Conservation (phyloP, 2,329 filamentous ascomycete species). For the Fusarium xyrophilum region DNA sequence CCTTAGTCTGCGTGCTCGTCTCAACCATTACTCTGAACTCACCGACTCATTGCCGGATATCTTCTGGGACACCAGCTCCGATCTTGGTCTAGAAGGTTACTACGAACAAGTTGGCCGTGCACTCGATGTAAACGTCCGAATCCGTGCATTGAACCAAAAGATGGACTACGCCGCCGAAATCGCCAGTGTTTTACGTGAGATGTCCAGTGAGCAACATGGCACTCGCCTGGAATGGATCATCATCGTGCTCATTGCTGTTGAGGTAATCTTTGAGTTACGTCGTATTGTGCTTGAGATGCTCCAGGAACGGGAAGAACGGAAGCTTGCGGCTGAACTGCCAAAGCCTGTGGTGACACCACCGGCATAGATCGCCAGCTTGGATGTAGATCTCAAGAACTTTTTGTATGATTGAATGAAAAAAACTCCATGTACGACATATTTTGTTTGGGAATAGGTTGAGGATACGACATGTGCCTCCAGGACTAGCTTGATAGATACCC, state of each 20-base stretch:
- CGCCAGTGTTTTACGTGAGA: conserved; percentile 84
- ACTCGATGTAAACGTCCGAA: conserved; percentile 88
- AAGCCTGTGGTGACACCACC: background rate
- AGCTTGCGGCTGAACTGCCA: conserved; percentile 31
- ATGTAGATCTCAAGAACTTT: background rate
- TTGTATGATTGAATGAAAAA: conserved; percentile 21
- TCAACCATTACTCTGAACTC: conserved; percentile 96
- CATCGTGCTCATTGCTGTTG: conserved; percentile 89
- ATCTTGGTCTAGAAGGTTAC: conserved; percentile 89
- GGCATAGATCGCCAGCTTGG: background rate
- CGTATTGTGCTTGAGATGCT: conserved; percentile 71
- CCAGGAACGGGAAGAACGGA: conserved; percentile 50
- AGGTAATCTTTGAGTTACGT: conserved; percentile 86
- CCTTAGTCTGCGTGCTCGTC: conserved; percentile 83
- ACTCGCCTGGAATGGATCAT: conserved; percentile 94
- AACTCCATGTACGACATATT: background rate
- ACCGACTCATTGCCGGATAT: conserved; percentile 95
- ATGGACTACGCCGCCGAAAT: conserved; percentile 99
- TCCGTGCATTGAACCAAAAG: conserved; percentile 91
- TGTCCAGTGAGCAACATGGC: conserved; percentile 88
- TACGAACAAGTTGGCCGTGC: conserved; percentile 93
- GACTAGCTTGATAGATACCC: conserved; percentile 36
- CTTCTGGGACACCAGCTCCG: conserved; percentile 92
- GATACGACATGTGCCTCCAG: background rate
- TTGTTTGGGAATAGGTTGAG: conserved; percentile 8